Evolutionary conservation across 495 filamentous ascomycete genomes (phyloP), one percentile per base, ranked within the genome.

Genomic region (Letharia columbiana): DNA sequence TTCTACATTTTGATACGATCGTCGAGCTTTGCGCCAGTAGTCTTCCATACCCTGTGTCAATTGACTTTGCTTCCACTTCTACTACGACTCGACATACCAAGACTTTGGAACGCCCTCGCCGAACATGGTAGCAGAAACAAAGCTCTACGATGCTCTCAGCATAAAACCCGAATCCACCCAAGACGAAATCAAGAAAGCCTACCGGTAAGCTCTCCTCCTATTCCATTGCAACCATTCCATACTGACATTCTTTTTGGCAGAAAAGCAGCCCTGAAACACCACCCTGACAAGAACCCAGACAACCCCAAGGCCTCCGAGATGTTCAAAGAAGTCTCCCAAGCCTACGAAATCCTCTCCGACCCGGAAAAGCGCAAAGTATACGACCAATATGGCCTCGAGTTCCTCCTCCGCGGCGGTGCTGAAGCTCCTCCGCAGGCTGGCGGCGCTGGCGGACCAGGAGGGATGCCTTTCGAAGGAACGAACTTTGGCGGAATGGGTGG

Each of bases 141-240:
- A 90, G 73, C 83, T 96, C 59, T 96, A 96, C 76, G 88, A 95
- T 75, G 77, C 82, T 49, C 79, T 96, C 59, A 82, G 83, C 74
- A 75, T 96, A 79, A 88, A 88, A 71, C 84, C 94, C 15, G 83
- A 86, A 63, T 91, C 93, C 6, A 83, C 84, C 4, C 89, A 92
- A 72, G 94, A 97, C 73, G 92, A 98, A 65, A 94, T 99, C 76
- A 97, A 96, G 77, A 99, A 99, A 72, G 94, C 87, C 45, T 98
- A 98, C 74, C 80, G 88, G 89, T 90, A 86, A 78, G 84, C 70
- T 69, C 62, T 23, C 44, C 42, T 40, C 59, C 40, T 49, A 57
- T 40, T 39, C 44, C 15, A 66, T 42, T 63, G 56, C 37, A 23
- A 64, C 35, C 20, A 13, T 9, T 41, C 13, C 15, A 33, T 35